A percentile compares a stretch with the other conserved stretches of the same genome.
These are phyloP conservation scores for Serendipita sp. DNA, from an alignment of 1,284 basidiomycete species.

Conservation along the genomic window DNA sequence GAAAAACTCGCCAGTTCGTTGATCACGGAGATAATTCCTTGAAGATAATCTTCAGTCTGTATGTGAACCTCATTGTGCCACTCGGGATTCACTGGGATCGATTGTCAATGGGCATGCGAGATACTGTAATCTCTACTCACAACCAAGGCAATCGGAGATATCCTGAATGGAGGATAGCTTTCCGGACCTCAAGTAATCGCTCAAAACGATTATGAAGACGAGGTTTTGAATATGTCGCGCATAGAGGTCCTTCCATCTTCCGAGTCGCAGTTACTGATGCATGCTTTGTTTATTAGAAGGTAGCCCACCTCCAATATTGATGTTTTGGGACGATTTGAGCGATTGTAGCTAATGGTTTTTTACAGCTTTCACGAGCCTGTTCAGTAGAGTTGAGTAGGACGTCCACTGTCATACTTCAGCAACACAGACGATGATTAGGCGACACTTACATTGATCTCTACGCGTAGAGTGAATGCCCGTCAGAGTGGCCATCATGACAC, in stretches of 20 bases:
- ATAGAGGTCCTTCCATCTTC: constrained; percentile 18
- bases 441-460: no score
- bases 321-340: constrained; percentile 43
- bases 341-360: constrained; percentile 30
- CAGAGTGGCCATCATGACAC: constrained; percentile 47
- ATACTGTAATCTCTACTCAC: constrained; percentile 30
- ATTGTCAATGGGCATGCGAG: constrained; percentile 10
- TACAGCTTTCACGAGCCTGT: constrained; percentile 40
- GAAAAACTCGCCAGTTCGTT: constrained; percentile 57
- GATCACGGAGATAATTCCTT: constrained; percentile 62
- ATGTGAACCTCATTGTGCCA: constrained; percentile 56
- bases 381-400: constrained; percentile 41
- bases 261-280: constrained; percentile 32
- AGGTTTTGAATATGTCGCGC: constrained; percentile 24
- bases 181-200: constrained; percentile 48
- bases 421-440: no score
- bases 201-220: constrained; percentile 50
- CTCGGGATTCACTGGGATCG: constrained; percentile 43
- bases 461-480: constrained; percentile 67
- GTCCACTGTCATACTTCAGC: constrained; percentile 27
- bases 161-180: constrained; percentile 44
- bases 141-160: constrained; percentile 43
- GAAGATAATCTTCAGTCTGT: constrained; percentile 72
- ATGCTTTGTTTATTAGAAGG: constrained; percentile 40
- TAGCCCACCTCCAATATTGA: constrained; percentile 58